These are phyloP conservation scores for Xylaria longipes DNA, from an alignment of 495 filamentous ascomycete genomes.

Conservation along the genomic window DNA sequence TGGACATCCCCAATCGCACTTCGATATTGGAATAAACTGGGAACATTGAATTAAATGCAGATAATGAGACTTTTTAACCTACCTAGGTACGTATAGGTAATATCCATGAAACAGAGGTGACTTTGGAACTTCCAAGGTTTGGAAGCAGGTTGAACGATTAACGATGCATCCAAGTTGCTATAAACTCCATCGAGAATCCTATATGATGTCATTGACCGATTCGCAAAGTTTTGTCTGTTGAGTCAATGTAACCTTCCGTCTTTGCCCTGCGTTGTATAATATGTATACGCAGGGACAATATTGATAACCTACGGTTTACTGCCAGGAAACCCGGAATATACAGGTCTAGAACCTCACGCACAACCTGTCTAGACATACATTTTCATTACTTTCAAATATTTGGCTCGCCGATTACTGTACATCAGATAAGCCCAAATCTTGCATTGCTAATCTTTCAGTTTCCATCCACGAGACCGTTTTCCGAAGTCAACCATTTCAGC, in stretches of 20 bases:
- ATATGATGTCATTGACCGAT: slow-evolving; percentile 16
- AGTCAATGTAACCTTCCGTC: not conserved
- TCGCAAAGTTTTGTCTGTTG: not conserved
- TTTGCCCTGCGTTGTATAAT: not conserved
- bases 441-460: not conserved
- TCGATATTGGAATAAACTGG: slow-evolving; percentile 2
- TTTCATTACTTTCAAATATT: not conserved
- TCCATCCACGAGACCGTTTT: not conserved
- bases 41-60: not conserved
- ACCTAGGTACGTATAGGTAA: not conserved
- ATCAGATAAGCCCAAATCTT: not conserved
- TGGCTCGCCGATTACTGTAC: not conserved
- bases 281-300: not conserved
- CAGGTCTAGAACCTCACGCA: not conserved
- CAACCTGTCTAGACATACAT: not conserved
- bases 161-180: not conserved
- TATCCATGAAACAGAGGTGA: too few relatives aligned
- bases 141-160: too few relatives aligned
- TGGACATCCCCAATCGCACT: not conserved
- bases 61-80: not conserved
- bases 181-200: not conserved
- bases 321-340: too few relatives aligned
- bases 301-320: too few relatives aligned
- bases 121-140: too few relatives aligned
- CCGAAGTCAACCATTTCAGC: slow-evolving; percentile 14